Evolutionary conservation across 345 rosid genomes (phyloP).

Genomic region (Acer negundo): DNA sequence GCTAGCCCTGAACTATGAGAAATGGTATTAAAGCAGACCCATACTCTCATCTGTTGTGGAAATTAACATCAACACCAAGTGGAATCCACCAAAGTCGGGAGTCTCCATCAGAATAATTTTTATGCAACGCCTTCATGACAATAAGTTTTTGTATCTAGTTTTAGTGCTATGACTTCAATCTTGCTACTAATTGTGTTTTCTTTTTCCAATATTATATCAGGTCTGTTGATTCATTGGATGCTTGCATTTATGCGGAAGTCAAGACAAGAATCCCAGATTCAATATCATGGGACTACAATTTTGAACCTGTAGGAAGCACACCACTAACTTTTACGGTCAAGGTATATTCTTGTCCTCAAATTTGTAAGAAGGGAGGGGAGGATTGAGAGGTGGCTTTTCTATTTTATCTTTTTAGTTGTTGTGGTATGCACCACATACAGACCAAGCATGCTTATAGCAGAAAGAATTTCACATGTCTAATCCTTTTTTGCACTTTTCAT

Average conservation of each 20-base stretch:
- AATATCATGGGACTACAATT: constrained; percentile 79
- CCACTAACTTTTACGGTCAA: constrained; percentile 80
- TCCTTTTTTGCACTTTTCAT: neutral
- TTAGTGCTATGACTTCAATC: neutral
- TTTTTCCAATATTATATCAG: constrained; percentile 34
- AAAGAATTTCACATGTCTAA: neutral
- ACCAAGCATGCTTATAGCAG: neutral
- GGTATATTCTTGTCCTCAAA: constrained; percentile 32
- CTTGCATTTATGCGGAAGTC: constrained; percentile 87
- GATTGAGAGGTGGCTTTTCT: neutral
- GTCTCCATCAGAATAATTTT: neutral
- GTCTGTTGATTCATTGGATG: constrained; percentile 70
- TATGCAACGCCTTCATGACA: neutral
- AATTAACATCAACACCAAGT: neutral
- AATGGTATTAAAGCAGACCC: neutral
- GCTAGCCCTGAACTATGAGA: neutral
- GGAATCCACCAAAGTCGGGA: neutral
- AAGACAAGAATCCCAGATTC: constrained; percentile 85
- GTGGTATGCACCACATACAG: neutral
- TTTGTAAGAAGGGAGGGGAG: neutral
- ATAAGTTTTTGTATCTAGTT: constrained; percentile 7
- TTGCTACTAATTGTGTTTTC: neutral
- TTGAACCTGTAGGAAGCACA: constrained; percentile 75
- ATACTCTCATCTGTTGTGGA: neutral
- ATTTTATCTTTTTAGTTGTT: neutral